phyloP scores from a whole-genome alignment of 345 rosid species.

The Eucalyptus erythrocorys region DNA sequence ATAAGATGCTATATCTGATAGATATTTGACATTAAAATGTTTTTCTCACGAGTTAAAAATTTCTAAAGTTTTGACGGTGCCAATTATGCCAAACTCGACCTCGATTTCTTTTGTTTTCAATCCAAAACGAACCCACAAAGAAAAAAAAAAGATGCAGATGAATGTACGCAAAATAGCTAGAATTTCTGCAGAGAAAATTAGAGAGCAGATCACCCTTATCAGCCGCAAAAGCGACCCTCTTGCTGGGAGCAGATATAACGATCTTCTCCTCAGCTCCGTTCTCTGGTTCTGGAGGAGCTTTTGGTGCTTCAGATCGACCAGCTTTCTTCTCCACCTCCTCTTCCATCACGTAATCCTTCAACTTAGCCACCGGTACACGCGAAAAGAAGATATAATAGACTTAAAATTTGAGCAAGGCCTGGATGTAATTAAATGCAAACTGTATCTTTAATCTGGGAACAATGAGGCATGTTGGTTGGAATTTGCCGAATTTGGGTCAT shows the following conservation, averaged over 20 bases:
- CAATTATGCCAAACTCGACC: neutral
- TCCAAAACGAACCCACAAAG: neutral
- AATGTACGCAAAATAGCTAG: neutral
- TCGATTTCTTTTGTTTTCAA: neutral
- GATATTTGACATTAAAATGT: neutral
- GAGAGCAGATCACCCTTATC: neutral
- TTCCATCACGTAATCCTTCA: slow-evolving; percentile 19
- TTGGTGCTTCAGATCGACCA: neutral
- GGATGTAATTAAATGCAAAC: neutral
- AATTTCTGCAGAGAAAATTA: neutral
- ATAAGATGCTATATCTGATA: neutral
- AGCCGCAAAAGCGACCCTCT: neutral
- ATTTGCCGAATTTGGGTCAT: neutral
- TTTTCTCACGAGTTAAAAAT: neutral
- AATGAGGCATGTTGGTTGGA: neutral
- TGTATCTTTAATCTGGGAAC: neutral
- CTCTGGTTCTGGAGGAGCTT: neutral
- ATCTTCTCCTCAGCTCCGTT: neutral
- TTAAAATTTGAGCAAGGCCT: neutral
- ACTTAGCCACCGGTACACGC: slow-evolving; percentile 2
- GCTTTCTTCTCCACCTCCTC: slow-evolving; percentile 10
- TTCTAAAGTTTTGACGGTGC: neutral
- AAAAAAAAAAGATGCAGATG: neutral
- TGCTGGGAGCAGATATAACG: neutral
- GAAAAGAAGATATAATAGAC: neutral